A percentile compares a stretch with the other conserved stretches of the same genome.
phyloP scores from a whole-genome alignment of 2,329 filamentous ascomycete genomes.

The Colletotrichum liriopes region DNA sequence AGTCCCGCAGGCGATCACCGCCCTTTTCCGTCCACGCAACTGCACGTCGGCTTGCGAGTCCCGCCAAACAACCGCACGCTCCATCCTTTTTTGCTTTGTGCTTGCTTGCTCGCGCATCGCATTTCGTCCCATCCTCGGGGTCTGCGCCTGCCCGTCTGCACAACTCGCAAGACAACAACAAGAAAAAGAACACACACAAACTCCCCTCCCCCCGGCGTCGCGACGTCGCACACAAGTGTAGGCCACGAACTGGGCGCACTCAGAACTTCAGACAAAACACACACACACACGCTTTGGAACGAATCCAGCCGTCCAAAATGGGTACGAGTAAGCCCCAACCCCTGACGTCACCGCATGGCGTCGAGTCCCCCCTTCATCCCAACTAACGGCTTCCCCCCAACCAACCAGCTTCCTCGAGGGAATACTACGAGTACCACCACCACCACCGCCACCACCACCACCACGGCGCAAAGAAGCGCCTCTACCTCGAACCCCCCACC shows the following conservation, averaged over 20 bases:
- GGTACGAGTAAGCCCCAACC: slow-evolving; percentile 31
- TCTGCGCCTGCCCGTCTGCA: not conserved
- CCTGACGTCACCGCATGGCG: slow-evolving; percentile 10
- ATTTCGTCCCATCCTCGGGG: not conserved
- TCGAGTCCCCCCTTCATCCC: not conserved
- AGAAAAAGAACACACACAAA: not conserved
- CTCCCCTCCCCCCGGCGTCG: not conserved
- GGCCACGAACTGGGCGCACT: slow-evolving; percentile 29
- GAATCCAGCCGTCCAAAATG: slow-evolving; percentile 41
- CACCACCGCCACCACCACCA: slow-evolving; percentile 49
- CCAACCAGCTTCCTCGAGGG: slow-evolving; percentile 37
- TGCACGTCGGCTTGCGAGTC: not conserved
- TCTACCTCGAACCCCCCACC: slow-evolving; percentile 60
- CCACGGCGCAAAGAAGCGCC: slow-evolving; percentile 56
- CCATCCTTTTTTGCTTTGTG: not conserved
- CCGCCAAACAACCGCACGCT: not conserved
- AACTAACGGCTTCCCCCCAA: not conserved
- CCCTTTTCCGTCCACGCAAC: not conserved
- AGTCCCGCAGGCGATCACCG: not conserved
- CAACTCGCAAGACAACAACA: not conserved
- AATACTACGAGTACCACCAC: slow-evolving; percentile 42
- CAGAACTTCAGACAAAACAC: slow-evolving; percentile 8
- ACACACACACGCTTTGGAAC: slow-evolving; percentile 10
- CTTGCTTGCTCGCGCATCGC: not conserved
- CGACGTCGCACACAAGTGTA: slow-evolving; percentile 10